Evolutionary conservation across 208 protist species (phyloP), one percentile per base, ranked within the genome.

Genomic region (Crithidia fasciculata): DNA sequence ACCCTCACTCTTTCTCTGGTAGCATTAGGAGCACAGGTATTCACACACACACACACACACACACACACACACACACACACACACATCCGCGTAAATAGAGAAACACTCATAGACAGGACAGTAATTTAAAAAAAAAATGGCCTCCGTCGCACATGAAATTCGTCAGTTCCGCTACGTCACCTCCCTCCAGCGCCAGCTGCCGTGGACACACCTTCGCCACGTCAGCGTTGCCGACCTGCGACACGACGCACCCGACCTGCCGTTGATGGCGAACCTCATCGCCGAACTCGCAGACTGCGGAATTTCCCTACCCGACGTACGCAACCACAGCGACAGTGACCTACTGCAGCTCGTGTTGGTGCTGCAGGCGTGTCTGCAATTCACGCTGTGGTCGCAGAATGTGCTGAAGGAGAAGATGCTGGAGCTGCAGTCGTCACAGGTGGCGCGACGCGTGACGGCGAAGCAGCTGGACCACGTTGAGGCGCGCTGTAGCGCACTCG

Each of bases 361-460:
- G 8, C 60, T 94, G 56, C 92, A 96, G 69, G 70, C 83, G 5
- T 68, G 79, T 16, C 76, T 96, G 47, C 92, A 96, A 81, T 96
- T 96, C 55, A 53, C 84, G 4, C 78, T 96, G 47, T 90, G 84
- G 83, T 95, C 92, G n/a, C 92, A 95, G 76, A 79, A 82, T 5
- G 70, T 96, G 8, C 69, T 96, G 54, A 87, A 90, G 69, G 83
- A 83, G 49, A 81, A 90, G 74, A 61, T 93, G 47, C 63, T 85
- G 49, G 82, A 85, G 54, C 58, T 71, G 45, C 89, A 93, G 76
- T 78, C 82, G 10, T 55, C 50, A 13, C 64, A 76, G 10, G 64
- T 82, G n/a, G 82, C 82, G n/a, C 45, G 57, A 68, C 72, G 72
- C 19, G 80, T 95, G 5, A 84, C 81, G 40, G 71, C 81, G 13